These are phyloP conservation scores for Peterozyma xylosa DNA, from an alignment of 805 yeast genomes.

Conservation along the genomic window DNA sequence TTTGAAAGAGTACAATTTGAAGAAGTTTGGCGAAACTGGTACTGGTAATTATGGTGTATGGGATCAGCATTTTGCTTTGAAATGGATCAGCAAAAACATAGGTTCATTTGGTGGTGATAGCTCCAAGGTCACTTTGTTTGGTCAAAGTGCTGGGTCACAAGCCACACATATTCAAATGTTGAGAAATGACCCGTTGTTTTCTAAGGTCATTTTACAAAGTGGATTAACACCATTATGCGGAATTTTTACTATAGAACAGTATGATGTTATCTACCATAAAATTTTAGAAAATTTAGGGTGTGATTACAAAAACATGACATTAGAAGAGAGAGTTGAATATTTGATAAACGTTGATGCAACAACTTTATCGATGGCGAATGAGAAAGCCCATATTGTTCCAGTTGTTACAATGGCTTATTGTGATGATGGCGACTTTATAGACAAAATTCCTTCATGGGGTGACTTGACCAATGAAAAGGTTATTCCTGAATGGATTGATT, in stretches of 20 bases:
- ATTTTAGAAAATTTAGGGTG: constrained; percentile 10
- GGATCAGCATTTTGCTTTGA: constrained; percentile 14
- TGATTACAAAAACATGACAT: constrained; percentile 2
- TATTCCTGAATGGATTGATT: constrained; percentile 8
- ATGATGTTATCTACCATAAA: constrained; percentile 10
- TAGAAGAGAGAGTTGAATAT: constrained; percentile 4
- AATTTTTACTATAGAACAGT: constrained; percentile 9
- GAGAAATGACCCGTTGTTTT: constrained; percentile 1
- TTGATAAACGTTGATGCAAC: constrained; percentile 6
- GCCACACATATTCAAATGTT: constrained; percentile 5
- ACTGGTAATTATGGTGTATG: constrained; percentile 14
- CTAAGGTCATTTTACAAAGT: constrained; percentile 11
- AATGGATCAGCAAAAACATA: constrained; percentile 14
- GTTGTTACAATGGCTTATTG: constrained; percentile 10
- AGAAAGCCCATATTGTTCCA: constrained; percentile 4
- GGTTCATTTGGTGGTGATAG: constrained; percentile 15
- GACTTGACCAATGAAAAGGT: constrained; percentile 1
- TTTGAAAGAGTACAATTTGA: constrained; percentile 5
- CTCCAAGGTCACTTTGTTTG: constrained; percentile 12
- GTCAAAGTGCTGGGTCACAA: constrained; percentile 16
- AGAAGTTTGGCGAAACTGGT: constrained; percentile 4
- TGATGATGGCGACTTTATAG: constrained; percentile 3
- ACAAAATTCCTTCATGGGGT: constrained; percentile 10
- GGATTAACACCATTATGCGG: constrained; percentile 12
- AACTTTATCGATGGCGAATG: constrained; percentile 8